Percentiles rank a stretch among this genome's conserved stretches.
These are phyloP conservation scores for Termitomyces sp. DNA, from an alignment of 768 basidiomycete genomes.

Conservation along the genomic window DNA sequence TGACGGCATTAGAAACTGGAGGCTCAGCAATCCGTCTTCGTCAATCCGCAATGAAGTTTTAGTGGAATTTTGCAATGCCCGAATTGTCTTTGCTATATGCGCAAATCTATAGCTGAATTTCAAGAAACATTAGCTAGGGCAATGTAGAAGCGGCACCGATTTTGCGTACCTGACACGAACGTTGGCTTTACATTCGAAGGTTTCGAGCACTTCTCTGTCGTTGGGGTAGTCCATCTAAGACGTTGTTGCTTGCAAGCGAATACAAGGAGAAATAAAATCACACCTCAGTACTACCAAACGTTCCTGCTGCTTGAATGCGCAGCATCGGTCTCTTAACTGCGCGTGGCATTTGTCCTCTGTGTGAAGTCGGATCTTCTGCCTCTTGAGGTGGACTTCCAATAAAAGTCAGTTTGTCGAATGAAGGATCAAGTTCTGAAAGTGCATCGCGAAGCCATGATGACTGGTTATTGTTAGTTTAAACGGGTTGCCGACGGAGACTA, in stretches of 20 bases:
- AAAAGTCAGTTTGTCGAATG: conserved; percentile 81
- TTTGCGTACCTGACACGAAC: conserved; percentile 64
- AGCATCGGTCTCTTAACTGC: conserved; percentile 54
- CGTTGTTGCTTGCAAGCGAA: not conserved
- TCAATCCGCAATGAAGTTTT: conserved; percentile 91
- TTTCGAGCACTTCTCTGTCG: conserved; percentile 85
- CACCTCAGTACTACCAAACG: conserved; percentile 85
- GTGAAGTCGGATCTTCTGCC: conserved; percentile 5
- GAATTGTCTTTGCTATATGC: conserved; percentile 66
- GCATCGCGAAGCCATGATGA: conserved; percentile 95
- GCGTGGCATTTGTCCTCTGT: conserved; percentile 20
- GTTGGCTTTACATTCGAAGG: conserved; percentile 70
- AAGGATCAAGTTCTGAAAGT: conserved; percentile 84
- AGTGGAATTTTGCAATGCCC: conserved; percentile 75
- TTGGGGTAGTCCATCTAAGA: conserved; percentile 92
- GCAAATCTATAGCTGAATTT: conserved; percentile 70
- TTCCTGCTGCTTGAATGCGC: conserved; percentile 74
- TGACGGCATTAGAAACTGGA: conserved; percentile 85
- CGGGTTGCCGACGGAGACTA: no score
- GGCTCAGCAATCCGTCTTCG: conserved; percentile 70
- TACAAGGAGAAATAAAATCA: conserved; percentile 1
- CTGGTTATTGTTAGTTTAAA: conserved; percentile 17
- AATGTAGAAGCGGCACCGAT: not conserved
- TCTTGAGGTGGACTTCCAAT: conserved; percentile 61
- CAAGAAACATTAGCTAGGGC: not conserved